Evolutionary conservation across 2,329 filamentous ascomycete genomes (phyloP).

Genomic region (Emericellopsis cladophorae): DNA sequence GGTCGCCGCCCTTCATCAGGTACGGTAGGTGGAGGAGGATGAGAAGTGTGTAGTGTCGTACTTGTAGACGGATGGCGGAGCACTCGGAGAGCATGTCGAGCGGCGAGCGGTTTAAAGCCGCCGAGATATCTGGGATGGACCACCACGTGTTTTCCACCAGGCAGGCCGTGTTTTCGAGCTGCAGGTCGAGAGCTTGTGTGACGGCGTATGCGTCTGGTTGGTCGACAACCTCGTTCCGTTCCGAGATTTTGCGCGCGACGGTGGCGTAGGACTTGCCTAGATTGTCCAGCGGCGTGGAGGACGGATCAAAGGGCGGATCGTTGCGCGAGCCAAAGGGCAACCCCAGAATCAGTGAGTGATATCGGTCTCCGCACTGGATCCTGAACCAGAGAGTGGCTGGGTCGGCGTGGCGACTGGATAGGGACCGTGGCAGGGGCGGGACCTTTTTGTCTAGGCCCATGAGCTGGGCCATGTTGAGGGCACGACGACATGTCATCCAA

Average conservation of each 20-base stretch:
- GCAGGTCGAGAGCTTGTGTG: slow-evolving; percentile 30
- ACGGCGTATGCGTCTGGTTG: slow-evolving; percentile 21
- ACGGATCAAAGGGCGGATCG: slow-evolving; percentile 18
- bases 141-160: slow-evolving; percentile 34
- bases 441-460: slow-evolving; percentile 30
- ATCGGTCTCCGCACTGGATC: slow-evolving; percentile 35
- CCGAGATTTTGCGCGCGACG: slow-evolving; percentile 29
- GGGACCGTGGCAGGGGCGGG: slow-evolving; percentile 20
- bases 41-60: slow-evolving; percentile 36
- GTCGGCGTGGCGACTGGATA: slow-evolving; percentile 9
- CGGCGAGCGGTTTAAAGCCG: slow-evolving; percentile 4
- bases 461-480: slow-evolving; percentile 35
- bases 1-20: slow-evolving; percentile 28
- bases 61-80: slow-evolving; percentile 28
- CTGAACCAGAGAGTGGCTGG: slow-evolving; percentile 31
- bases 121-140: slow-evolving; percentile 19
- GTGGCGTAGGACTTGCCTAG: slow-evolving; percentile 31
- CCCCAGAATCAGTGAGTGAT: slow-evolving; percentile 36
- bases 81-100: slow-evolving; percentile 9
- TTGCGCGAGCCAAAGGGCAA: slow-evolving; percentile 30
- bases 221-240: slow-evolving; percentile 26
- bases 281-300: slow-evolving; percentile 23
- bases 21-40: slow-evolving; percentile 42
- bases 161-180: slow-evolving; percentile 29
- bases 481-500: slow-evolving; percentile 37